Conservation (phyloP, 2,329 filamentous ascomycete species). For the Cadophora malorum region DNA sequence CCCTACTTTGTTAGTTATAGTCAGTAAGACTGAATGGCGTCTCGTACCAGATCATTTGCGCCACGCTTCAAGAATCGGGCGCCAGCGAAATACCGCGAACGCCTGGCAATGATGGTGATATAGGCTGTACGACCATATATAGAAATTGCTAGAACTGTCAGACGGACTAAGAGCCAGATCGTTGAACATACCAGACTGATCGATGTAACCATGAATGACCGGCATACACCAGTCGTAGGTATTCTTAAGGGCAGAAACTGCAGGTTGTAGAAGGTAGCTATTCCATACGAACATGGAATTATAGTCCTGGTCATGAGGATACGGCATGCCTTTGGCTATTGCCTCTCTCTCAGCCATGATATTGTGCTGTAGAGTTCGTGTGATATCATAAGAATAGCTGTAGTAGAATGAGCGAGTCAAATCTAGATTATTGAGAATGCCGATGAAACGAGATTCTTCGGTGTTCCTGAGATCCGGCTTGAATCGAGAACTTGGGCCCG, state of each 20-base stretch:
- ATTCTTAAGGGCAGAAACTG: slow-evolving; percentile 71
- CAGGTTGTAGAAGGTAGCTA: slow-evolving; percentile 82
- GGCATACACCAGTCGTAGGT: slow-evolving; percentile 96
- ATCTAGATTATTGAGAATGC: slow-evolving; percentile 90
- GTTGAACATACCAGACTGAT: slow-evolving; percentile 70
- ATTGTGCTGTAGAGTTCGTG: slow-evolving; percentile 89
- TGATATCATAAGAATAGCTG: slow-evolving; percentile 97
- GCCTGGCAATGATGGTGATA: slow-evolving; percentile 90
- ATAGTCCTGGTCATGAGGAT: slow-evolving; percentile 67
- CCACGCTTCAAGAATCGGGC: slow-evolving; percentile 94
- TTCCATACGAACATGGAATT: slow-evolving; percentile 99
- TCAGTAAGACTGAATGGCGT: background rate
- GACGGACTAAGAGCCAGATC: slow-evolving; percentile 9
- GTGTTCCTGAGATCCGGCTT: slow-evolving; percentile 80
- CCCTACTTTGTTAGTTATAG: slow-evolving; percentile 53
- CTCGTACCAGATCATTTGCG: slow-evolving; percentile 76
- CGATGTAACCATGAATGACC: slow-evolving; percentile 94
- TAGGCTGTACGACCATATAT: slow-evolving; percentile 90
- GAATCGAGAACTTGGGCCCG: slow-evolving; percentile 67
- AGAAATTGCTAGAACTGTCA: slow-evolving; percentile 62
- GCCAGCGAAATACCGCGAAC: slow-evolving; percentile 92
- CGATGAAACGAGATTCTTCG: slow-evolving; percentile 87
- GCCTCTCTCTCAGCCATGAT: slow-evolving; percentile 80
- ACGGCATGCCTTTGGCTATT: slow-evolving; percentile 67
- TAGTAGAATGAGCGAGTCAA: slow-evolving; percentile 94